Percentiles rank a stretch among this genome's conserved stretches.
Conservation (phyloP, 1,284 basidiomycete species). For the Trichosporon coremiiforme region DNA sequence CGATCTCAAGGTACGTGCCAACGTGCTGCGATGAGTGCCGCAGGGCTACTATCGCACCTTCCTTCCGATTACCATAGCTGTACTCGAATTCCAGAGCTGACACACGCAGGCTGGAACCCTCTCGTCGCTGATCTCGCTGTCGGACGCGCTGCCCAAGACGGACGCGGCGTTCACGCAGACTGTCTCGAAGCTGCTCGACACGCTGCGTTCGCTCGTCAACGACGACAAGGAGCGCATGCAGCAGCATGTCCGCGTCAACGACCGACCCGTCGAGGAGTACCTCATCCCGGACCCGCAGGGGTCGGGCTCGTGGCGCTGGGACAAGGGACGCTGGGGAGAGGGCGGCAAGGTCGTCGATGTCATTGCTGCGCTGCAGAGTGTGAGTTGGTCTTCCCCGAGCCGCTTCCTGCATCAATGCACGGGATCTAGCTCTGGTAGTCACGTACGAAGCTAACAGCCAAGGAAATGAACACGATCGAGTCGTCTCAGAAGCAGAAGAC, state of each 20-base stretch:
- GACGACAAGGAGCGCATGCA: slow-evolving; percentile 80
- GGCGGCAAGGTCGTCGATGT: slow-evolving; percentile 78
- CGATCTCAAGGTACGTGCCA: slow-evolving; percentile 52
- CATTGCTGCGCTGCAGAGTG: slow-evolving; percentile 63
- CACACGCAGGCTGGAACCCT: slow-evolving; percentile 82
- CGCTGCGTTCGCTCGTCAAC: slow-evolving; percentile 84
- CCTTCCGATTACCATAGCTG: no score
- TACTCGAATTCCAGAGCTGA: background rate
- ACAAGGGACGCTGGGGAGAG: slow-evolving; percentile 79
- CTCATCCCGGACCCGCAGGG: slow-evolving; percentile 55
- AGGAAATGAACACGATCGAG: slow-evolving; percentile 90
- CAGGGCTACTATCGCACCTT: background rate
- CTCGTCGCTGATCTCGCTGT: slow-evolving; percentile 82
- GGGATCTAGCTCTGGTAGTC: background rate
- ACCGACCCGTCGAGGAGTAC: slow-evolving; percentile 78
- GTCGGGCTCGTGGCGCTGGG: slow-evolving; percentile 70
- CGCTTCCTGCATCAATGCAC: no score
- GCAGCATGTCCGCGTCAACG: slow-evolving; percentile 77
- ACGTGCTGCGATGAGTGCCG: background rate
- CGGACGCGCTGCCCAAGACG: slow-evolving; percentile 89
- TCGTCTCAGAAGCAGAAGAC: slow-evolving; percentile 86
- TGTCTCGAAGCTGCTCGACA: slow-evolving; percentile 92
- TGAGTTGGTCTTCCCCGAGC: background rate
- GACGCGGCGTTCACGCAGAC: slow-evolving; percentile 84
- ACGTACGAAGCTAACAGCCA: background rate